phyloP scores from a whole-genome alignment of 2,329 filamentous ascomycete species.

The Fusarium sp. region DNA sequence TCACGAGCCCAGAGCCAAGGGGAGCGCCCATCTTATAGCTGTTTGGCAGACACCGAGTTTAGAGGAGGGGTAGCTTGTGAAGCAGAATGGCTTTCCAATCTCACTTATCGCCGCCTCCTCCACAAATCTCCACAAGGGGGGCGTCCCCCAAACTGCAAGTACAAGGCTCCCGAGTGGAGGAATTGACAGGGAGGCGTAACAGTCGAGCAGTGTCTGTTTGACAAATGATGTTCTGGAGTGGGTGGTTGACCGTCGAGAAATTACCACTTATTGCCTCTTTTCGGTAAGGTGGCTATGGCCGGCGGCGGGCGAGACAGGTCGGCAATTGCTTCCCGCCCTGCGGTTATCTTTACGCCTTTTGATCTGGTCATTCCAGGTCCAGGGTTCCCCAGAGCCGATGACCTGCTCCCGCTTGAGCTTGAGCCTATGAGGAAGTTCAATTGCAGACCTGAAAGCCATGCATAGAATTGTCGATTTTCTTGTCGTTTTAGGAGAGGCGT shows the following conservation, averaged over 20 bases:
- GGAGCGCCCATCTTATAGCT: constrained; percentile 38
- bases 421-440: constrained; percentile 3
- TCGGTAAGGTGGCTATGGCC: constrained; percentile 19
- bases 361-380: background rate
- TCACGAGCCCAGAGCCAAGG: constrained; percentile 7
- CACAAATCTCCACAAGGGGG: constrained; percentile 26
- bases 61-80: constrained; percentile 28
- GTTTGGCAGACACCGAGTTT: constrained; percentile 19
- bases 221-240: constrained; percentile 1
- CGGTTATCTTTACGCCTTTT: constrained; percentile 2
- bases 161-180: constrained; percentile 5
- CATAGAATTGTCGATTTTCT: background rate
- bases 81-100: background rate
- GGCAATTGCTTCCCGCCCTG: constrained; percentile 6
- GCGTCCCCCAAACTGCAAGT: constrained; percentile 6
- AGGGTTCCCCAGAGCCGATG: background rate
- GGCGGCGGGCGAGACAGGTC: constrained; percentile 3
- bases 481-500: constrained; percentile 3
- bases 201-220: background rate
- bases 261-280: constrained; percentile 32
- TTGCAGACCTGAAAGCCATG: background rate
- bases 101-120: constrained; percentile 24
- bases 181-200: background rate
- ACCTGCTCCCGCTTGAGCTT: background rate
- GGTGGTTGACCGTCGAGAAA: background rate